A percentile compares a stretch with the other conserved stretches of the same genome.
Evolutionary conservation across 805 yeast genomes (phyloP).

Genomic region (Jamesozyma piceae): DNA sequence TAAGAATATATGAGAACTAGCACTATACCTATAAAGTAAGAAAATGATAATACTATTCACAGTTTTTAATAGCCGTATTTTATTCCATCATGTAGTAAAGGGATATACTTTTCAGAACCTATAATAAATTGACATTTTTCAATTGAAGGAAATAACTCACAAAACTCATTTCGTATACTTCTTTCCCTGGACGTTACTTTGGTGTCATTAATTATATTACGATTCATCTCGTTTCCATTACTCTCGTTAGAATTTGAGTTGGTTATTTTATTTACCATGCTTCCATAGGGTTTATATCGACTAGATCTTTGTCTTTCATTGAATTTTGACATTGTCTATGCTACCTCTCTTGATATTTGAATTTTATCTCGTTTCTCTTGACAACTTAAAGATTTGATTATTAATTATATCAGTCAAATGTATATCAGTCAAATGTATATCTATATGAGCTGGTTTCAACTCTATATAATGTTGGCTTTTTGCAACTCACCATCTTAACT

Average conservation of each 20-base stretch:
- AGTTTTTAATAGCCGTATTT: not conserved
- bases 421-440: no score
- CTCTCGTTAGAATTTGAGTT: not conserved
- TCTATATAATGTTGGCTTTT: no score
- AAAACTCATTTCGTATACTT: not conserved
- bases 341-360: not conserved
- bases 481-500: no score
- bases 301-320: not conserved
- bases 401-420: no score
- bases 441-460: no score
- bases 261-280: not conserved
- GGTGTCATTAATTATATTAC: not conserved
- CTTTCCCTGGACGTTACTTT: not conserved
- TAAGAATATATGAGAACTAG: not conserved
- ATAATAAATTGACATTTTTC: conserved; percentile 18
- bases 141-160: conserved; percentile 19
- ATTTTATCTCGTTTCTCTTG: not conserved
- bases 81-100: conserved; percentile 22
- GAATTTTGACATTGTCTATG: not conserved
- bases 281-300: not conserved
- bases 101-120: conserved; percentile 21
- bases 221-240: not conserved
- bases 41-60: not conserved
- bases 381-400: no score
- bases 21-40: no score